Conservation (phyloP, 163 green algal species). For the Chlamydomonas reinhardtii region DNA sequence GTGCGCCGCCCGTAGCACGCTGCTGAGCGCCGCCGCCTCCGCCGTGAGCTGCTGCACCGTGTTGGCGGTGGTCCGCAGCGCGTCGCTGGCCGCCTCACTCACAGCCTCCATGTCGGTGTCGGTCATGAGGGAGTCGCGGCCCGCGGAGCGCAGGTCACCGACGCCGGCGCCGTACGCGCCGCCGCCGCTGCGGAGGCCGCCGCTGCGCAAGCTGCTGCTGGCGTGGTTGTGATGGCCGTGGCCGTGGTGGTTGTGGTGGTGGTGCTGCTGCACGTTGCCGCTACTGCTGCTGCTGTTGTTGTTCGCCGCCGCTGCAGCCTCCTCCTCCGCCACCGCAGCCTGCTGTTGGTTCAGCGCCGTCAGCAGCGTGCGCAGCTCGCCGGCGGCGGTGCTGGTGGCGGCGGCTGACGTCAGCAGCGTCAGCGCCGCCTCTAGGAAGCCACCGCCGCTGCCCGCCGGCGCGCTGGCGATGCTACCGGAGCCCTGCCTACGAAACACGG, state of each 20-base stretch:
- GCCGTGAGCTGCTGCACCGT: constrained; percentile 50
- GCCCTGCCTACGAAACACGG: background rate
- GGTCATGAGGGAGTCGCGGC: background rate
- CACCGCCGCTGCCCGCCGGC: background rate
- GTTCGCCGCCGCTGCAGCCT: background rate
- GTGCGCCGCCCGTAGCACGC: constrained; percentile 14
- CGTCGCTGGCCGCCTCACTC: constrained; percentile 14
- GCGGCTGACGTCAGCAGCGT: constrained; percentile 46
- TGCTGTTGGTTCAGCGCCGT: constrained; percentile 32
- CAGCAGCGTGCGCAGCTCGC: constrained; percentile 40
- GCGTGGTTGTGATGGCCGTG: too few relatives aligned
- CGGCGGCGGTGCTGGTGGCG: constrained; percentile 30
- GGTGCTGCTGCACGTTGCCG: too few relatives aligned
- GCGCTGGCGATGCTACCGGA: too few relatives aligned
- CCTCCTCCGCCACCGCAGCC: background rate
- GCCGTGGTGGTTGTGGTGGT: too few relatives aligned
- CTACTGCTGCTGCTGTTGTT: too few relatives aligned
- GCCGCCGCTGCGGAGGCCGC: background rate
- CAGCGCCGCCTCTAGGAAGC: constrained; percentile 31
- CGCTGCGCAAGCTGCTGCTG: too few relatives aligned
- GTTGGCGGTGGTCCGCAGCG: constrained; percentile 32
- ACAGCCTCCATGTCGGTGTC: background rate
- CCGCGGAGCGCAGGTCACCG: background rate
- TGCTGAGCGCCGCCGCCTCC: constrained; percentile 26
- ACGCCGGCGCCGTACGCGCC: background rate